Base-by-base conservation (phyloP, 148 eudicot genomes). In the Rhododendron ovatum region DNA sequence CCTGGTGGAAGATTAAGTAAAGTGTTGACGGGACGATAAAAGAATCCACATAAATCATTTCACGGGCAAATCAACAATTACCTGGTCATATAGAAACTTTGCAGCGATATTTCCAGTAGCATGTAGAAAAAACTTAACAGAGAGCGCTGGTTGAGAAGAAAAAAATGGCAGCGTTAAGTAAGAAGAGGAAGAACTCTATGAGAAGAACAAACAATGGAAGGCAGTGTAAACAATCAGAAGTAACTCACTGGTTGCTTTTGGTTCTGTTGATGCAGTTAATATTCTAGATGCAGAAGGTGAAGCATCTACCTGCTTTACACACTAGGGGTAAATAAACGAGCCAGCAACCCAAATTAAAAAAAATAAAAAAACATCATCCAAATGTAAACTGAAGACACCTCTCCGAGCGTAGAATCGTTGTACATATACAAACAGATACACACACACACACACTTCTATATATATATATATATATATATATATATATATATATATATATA, bases 21-120 rank as follows among this genome's bases (percentile, higher is more conserved):
- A 84, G 41, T 87, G 55, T 85, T 63, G 79, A 89, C 67, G 59
- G 17, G 13, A 57, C 45, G 14, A 59, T 30, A 33, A 48, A 85
- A 30, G 8, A 80, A 17, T 53, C 35, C 75, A 73, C 5, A 84
- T 12, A 84, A 84, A 51, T 59, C 33, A 67, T 24, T 33, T 28
- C 15, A 76, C 74, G 76, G 76, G 57, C 45, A 77, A 48, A 48
- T 79, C 83, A 47, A 82, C 59, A 47, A 84, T 78, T 85, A 95
- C 99, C 93, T 93, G 94, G 89, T 94, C 91, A 87, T 95, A 95
- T 7, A 86, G 87, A 89, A 95, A 97, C 88, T 90, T 93, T 45
- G 95, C 98, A 86, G 99, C 98, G 82, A 97, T 91, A 78, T 89
- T 92, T 73, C 99, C 99, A 80, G 90, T 94, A 53, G 95, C 92